Conservation (phyloP, 2,329 filamentous ascomycete genomes). For the Phaeosphaeria sp. region DNA sequence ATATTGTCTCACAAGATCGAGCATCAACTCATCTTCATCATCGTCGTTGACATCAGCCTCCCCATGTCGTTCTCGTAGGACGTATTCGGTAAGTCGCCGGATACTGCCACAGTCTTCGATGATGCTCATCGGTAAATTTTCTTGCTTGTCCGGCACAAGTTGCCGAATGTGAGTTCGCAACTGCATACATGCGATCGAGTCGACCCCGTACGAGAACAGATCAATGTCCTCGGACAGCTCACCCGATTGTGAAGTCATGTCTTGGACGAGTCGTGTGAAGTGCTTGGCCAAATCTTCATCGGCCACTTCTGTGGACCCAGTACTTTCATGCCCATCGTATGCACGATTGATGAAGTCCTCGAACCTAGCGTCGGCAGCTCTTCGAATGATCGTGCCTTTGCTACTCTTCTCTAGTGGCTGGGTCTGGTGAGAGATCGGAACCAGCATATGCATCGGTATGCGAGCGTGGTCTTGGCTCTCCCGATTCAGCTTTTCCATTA, state of each 20-base stretch:
- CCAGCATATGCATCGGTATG: slow-evolving; percentile 59
- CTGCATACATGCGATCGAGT: slow-evolving; percentile 65
- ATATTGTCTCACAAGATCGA: slow-evolving; percentile 57
- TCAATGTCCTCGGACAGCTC: slow-evolving; percentile 53
- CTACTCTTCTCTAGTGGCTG: slow-evolving; percentile 64
- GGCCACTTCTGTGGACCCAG: slow-evolving; percentile 17
- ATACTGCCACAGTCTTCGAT: slow-evolving; percentile 67
- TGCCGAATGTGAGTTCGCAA: slow-evolving; percentile 52
- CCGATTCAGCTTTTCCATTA: slow-evolving; percentile 57
- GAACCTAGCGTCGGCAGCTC: slow-evolving; percentile 60
- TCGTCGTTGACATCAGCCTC: slow-evolving; percentile 36
- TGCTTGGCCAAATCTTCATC: slow-evolving; percentile 38
- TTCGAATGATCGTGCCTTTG: slow-evolving; percentile 66
- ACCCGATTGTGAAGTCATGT: slow-evolving; percentile 28
- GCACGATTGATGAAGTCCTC: slow-evolving; percentile 54
- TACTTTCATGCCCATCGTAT: slow-evolving; percentile 48
- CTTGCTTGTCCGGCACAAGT: slow-evolving; percentile 43
- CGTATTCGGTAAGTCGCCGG: slow-evolving; percentile 47
- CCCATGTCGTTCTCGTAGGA: slow-evolving; percentile 51
- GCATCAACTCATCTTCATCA: slow-evolving; percentile 53
- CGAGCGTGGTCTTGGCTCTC: slow-evolving; percentile 60
- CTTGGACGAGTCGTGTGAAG: slow-evolving; percentile 26
- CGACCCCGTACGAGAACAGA: slow-evolving; percentile 65
- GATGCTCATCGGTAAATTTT: slow-evolving; percentile 61
- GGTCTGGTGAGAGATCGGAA: slow-evolving; percentile 50